Evolutionary conservation across 371 early-diverging fungal species (phyloP).

Genomic region (Blakeslea trispora): DNA sequence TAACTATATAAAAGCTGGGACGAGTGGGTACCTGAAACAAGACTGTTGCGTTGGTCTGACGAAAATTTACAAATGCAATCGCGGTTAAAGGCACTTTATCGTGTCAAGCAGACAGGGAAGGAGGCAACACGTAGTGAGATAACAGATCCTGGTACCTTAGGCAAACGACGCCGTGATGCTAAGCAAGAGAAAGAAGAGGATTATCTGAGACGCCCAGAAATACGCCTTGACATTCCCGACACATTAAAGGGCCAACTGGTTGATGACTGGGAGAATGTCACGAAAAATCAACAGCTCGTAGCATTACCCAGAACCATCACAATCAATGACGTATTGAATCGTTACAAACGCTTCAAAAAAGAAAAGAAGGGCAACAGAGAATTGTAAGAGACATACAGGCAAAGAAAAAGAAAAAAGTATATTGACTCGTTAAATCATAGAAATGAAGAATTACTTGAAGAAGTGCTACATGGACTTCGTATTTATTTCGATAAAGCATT

Average conservation of each 20-base stretch:
- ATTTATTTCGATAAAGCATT: conserved; percentile 91
- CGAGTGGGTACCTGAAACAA: conserved; percentile 95
- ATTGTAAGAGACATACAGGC: conserved; percentile 19
- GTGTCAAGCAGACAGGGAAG: conserved; percentile 15
- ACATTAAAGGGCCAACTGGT: conserved; percentile 82
- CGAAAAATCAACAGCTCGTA: conserved; percentile 84
- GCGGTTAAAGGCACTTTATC: conserved; percentile 63
- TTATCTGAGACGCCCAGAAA: conserved; percentile 76
- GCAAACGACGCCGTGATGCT: conserved; percentile 18
- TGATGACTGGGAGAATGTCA: conserved; percentile 94
- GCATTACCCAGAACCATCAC: conserved; percentile 49
- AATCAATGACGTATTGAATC: conserved; percentile 65
- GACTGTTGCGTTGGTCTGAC: conserved; percentile 81
- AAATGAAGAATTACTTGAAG: conserved; percentile 69
- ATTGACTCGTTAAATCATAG: conserved; percentile 3
- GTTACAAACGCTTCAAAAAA: conserved; percentile 60
- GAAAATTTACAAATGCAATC: conserved; percentile 83
- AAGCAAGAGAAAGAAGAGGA: conserved; percentile 38
- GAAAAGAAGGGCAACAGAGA: conserved; percentile 38
- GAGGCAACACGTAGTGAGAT: conserved; percentile 3
- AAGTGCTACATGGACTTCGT: conserved; percentile 84
- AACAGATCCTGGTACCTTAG: conserved; percentile 3
- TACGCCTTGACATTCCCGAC: conserved; percentile 90
- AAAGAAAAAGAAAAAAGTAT: background rate
- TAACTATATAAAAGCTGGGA: conserved; percentile 79